Evolutionary conservation across 805 yeast species (phyloP).

Genomic region (Candida nemodendra): DNA sequence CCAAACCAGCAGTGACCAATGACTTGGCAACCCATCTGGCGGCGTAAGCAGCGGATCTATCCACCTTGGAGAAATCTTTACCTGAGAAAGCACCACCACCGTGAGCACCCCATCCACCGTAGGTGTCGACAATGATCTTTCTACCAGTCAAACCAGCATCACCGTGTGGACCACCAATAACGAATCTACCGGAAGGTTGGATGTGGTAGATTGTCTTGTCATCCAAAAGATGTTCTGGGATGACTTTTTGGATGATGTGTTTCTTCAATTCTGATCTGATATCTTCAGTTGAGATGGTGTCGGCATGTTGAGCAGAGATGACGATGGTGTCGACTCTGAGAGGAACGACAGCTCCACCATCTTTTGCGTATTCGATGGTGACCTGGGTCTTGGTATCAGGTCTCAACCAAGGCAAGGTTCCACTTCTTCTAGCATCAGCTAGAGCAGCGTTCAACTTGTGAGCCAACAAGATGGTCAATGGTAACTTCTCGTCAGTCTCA

Average conservation of each 20-base stretch:
- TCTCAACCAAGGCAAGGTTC: conserved; percentile 93
- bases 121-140: conserved; percentile 98
- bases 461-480: conserved; percentile 89
- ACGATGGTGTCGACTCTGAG: conserved; percentile 96
- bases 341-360: conserved; percentile 94
- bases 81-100: conserved; percentile 99
- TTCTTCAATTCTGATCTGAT: conserved; percentile 74
- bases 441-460: conserved; percentile 96
- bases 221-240: conserved; percentile 86
- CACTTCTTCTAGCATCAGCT: conserved; percentile 97
- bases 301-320: conserved; percentile 97
- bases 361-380: conserved; percentile 93
- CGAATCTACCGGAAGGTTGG: conserved; percentile 99
- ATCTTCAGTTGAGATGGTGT: conserved; percentile 90
- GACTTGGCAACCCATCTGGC: conserved; percentile 99
- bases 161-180: conserved; percentile 99
- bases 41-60: conserved; percentile 99
- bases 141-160: conserved; percentile 99
- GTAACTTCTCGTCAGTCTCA: conserved; percentile 96
- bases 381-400: conserved; percentile 99
- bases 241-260: conserved; percentile 87
- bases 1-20: conserved; percentile 88
- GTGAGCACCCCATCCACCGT: conserved; percentile 99
- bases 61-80: conserved; percentile 99
- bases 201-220: conserved; percentile 96